Evolutionary conservation across 2,329 filamentous ascomycete genomes (phyloP).

Genomic region (Mollisiaceae sp.): DNA sequence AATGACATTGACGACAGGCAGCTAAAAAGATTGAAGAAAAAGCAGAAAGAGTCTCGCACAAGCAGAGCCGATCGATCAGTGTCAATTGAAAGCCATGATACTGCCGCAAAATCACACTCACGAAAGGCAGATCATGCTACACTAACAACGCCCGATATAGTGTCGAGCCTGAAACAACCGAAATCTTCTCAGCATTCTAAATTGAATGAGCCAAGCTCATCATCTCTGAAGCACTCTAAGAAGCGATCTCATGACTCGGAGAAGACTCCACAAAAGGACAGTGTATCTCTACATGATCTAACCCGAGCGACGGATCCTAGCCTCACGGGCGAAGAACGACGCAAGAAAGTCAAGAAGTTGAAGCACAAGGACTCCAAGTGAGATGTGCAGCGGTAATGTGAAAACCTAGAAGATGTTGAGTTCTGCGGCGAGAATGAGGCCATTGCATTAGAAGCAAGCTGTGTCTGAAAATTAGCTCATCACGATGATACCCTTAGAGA

Average conservation of each 20-base stretch:
- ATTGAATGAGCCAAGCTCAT: too few species aligned
- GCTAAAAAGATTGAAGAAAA: constrained; percentile 39
- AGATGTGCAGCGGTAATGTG: background rate
- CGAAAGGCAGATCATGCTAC: background rate
- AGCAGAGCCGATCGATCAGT: constrained; percentile 12
- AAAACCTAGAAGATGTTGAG: too few species aligned
- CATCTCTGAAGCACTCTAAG: background rate
- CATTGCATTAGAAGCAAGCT: background rate
- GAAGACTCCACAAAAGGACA: constrained; percentile 14
- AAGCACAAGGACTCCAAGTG: constrained; percentile 21
- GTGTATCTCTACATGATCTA: background rate
- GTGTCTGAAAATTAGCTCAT: background rate
- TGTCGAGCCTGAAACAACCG: background rate
- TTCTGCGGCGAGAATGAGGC: too few species aligned
- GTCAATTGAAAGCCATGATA: constrained; percentile 13
- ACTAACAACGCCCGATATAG: background rate
- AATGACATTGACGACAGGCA: constrained; percentile 25
- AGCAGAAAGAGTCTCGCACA: constrained; percentile 26
- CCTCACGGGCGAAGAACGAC: constrained; percentile 23
- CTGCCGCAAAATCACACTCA: background rate
- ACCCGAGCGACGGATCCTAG: background rate
- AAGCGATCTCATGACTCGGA: background rate
- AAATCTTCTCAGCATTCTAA: too few species aligned
- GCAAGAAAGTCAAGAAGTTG: constrained; percentile 27
- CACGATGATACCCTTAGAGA: constrained; percentile 1